Percentiles rank a stretch among this genome's conserved stretches.
Conservation (phyloP, 2,329 filamentous ascomycete genomes). For the Sporothrix pallida region DNA sequence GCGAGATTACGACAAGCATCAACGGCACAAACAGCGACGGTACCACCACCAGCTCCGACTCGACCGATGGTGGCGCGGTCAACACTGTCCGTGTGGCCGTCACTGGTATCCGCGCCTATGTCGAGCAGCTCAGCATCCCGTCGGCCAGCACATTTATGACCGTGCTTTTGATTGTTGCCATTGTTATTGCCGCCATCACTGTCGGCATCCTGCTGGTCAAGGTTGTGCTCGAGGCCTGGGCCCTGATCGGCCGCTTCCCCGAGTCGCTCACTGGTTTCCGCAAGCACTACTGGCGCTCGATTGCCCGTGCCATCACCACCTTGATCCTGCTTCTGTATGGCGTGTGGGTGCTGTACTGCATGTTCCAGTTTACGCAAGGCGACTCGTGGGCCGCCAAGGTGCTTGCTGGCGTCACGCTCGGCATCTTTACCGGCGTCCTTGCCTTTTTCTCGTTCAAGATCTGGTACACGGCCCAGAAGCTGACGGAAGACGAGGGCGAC, state of each 20-base stretch:
- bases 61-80: slow-evolving; percentile 38
- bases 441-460: slow-evolving; percentile 85
- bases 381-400: slow-evolving; percentile 93
- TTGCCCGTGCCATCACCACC: slow-evolving; percentile 86
- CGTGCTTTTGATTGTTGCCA: slow-evolving; percentile 84
- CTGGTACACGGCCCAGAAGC: slow-evolving; percentile 73
- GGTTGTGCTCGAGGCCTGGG: slow-evolving; percentile 88
- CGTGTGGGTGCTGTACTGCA: slow-evolving; percentile 92
- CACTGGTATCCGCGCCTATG: slow-evolving; percentile 78
- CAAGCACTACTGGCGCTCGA: slow-evolving; percentile 93
- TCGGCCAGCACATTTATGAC: slow-evolving; percentile 96
- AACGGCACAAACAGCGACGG: slow-evolving; percentile 45
- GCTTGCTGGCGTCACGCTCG: slow-evolving; percentile 81
- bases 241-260: slow-evolving; percentile 86
- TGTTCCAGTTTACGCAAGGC: slow-evolving; percentile 91
- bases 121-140: slow-evolving; percentile 83
- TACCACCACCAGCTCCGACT: slow-evolving; percentile 36
- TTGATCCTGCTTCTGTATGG: slow-evolving; percentile 92
- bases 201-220: slow-evolving; percentile 89
- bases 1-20: slow-evolving; percentile 57
- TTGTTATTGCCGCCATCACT: slow-evolving; percentile 81
- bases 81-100: slow-evolving; percentile 56
- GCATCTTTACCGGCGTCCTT: slow-evolving; percentile 79
- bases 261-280: slow-evolving; percentile 81
- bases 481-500: slow-evolving; percentile 78